Evolutionary conservation across 805 yeast genomes (phyloP).

Genomic region (Yamadazyma philogaea): DNA sequence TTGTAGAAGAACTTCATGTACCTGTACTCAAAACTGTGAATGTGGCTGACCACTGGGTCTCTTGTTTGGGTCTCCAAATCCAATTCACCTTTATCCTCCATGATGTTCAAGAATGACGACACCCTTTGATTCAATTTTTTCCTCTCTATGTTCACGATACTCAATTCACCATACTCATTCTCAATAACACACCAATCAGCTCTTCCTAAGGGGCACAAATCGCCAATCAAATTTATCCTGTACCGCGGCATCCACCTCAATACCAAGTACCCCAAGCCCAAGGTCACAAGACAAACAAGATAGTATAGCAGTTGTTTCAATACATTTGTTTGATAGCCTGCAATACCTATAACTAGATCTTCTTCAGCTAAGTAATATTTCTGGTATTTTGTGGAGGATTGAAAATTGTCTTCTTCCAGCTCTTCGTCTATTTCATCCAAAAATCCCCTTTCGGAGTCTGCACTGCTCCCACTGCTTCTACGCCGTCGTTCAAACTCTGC

Average conservation of each 20-base stretch:
- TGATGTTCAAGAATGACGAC: slow-evolving; percentile 57
- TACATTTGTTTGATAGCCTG: slow-evolving; percentile 68
- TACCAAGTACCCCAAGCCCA: slow-evolving; percentile 71
- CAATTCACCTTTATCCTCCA: slow-evolving; percentile 24
- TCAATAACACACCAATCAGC: slow-evolving; percentile 94
- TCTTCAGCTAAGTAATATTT: slow-evolving; percentile 93
- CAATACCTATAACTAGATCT: slow-evolving; percentile 90
- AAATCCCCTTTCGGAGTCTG: slow-evolving; percentile 16
- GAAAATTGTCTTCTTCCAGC: slow-evolving; percentile 16
- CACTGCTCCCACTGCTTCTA: slow-evolving; percentile 9
- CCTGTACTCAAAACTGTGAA: slow-evolving; percentile 75
- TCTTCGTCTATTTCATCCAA: slow-evolving; percentile 13
- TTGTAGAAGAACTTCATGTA: slow-evolving; percentile 79
- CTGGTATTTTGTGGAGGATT: slow-evolving; percentile 46
- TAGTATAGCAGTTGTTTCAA: slow-evolving; percentile 49
- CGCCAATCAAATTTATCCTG: slow-evolving; percentile 65
- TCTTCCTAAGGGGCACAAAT: slow-evolving; percentile 63
- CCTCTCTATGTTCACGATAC: slow-evolving; percentile 53
- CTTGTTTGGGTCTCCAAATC: slow-evolving; percentile 10
- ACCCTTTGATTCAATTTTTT: slow-evolving; percentile 67
- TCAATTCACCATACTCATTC: slow-evolving; percentile 87
- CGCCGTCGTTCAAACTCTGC: slow-evolving; percentile 15
- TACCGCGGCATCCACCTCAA: slow-evolving; percentile 85
- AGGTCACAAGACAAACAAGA: slow-evolving; percentile 51
- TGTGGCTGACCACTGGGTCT: slow-evolving; percentile 66